phyloP scores from a whole-genome alignment of 192 early-diverging fungal species.

The Podila clonocystis region DNA sequence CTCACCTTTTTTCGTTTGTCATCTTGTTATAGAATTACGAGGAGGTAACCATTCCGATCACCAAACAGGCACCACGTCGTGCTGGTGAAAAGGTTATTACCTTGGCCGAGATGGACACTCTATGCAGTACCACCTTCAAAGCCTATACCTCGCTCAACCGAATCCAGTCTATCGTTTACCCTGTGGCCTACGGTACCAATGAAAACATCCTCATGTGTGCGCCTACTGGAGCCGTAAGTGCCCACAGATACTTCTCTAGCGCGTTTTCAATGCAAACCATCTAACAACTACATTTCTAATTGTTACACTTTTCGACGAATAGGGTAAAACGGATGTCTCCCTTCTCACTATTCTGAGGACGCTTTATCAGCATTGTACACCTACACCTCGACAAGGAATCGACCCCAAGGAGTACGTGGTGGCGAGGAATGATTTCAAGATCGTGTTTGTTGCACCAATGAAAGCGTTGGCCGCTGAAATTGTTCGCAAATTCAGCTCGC shows the following conservation, averaged over 20 bases:
- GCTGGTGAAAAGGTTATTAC: constrained; percentile 70
- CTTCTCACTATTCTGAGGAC: constrained; percentile 92
- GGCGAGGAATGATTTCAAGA: constrained; percentile 93
- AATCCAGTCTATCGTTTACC: constrained; percentile 96
- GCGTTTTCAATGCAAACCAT: too few relatives aligned
- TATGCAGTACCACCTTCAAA: constrained; percentile 83
- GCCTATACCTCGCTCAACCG: constrained; percentile 91
- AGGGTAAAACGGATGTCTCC: constrained; percentile 98
- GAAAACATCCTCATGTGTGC: constrained; percentile 99
- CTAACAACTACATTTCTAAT: neutral
- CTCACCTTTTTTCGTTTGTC: neutral
- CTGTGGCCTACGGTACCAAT: constrained; percentile 92
- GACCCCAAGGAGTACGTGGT: constrained; percentile 66
- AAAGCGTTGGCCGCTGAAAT: constrained; percentile 98
- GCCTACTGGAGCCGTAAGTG: constrained; percentile 91
- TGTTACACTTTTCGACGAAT: constrained; percentile 3
- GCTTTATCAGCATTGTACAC: constrained; percentile 76
- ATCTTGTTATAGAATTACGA: constrained; percentile 77
- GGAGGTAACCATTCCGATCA: constrained; percentile 89
- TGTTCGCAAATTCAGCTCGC: constrained; percentile 88
- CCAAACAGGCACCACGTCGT: constrained; percentile 71
- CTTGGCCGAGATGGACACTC: constrained; percentile 78
- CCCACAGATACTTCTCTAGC: neutral
- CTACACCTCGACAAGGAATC: constrained; percentile 55
- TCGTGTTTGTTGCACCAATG: constrained; percentile 98